Evolutionary conservation across 139 green algal species (phyloP), one percentile per base, ranked within the genome.

Genomic region (Chlorokybus atmophyticus): DNA sequence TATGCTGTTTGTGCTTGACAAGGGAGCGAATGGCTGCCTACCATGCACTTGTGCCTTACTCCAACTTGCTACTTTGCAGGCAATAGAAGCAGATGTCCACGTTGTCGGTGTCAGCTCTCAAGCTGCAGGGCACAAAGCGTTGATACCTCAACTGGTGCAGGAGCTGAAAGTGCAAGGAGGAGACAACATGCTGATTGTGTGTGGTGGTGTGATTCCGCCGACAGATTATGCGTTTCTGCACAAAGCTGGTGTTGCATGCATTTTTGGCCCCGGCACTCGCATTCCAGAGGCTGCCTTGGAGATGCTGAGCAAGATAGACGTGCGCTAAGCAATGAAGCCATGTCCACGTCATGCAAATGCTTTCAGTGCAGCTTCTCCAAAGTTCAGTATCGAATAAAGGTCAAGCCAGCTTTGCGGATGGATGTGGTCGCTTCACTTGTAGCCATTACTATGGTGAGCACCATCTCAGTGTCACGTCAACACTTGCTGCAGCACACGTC

Each of bases 51-150:
- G 38, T 10, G 38, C 14, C 38, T 10, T 17, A 44, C 14, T 17
- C 17, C 17, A 21, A 44, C 38, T 44, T 17, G 14, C 38, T 44
- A 44, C 38, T 17, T 17, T 44, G 17, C 10, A 75, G 6, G 79
- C 79, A 0, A 67, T 85, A 28, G 79, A 86, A 23, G 79, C 79
- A 8, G 79, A 86, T 35, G 79, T 86, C 52, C 79, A 86, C 63
- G 51, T 78, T 0, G 75, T 86, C 28, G 79, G 79, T 10, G 56
- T 86, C 24, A 79, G 64, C 24, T 76, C 62, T 4, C 79, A 79
- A 27, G 62, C 65, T 19, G 67, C 72, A 1, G 76, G 59, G 21
- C 73, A 84, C 66, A 57, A 58, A 29, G 66, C 78, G 14, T 64
- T 84, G 23, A 67, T 85, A 7, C 78, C 78, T 1, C 57, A 73